A percentile compares a stretch with the other conserved stretches of the same genome.
phyloP scores from a whole-genome alignment of 495 filamentous ascomycete genomes.

The Trypethelium eluteriae region DNA sequence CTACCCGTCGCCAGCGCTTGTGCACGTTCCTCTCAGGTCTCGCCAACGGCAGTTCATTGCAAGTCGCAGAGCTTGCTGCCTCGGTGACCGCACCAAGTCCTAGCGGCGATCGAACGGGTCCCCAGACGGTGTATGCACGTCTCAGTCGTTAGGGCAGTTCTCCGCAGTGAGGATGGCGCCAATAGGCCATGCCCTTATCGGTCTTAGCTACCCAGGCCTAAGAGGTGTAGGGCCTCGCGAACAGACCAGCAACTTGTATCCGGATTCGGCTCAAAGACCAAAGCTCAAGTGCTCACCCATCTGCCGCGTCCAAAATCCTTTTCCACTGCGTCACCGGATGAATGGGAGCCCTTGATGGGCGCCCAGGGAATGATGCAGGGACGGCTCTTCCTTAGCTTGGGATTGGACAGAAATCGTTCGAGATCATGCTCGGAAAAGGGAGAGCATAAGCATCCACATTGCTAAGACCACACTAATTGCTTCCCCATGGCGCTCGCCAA shows the following conservation, averaged over 20 bases:
- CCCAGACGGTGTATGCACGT: neutral
- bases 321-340: slow-evolving; percentile 5
- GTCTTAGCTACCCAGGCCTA: neutral
- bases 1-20: no score
- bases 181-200: neutral
- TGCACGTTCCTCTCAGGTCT: no score
- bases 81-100: neutral
- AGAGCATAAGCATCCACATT: slow-evolving; percentile 6
- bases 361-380: neutral
- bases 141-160: neutral
- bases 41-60: no score
- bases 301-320: neutral
- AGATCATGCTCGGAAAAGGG: neutral
- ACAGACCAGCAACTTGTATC: neutral
- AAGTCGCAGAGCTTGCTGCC: neutral
- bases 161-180: neutral
- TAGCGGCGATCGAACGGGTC: slow-evolving; percentile 5
- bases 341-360: neutral
- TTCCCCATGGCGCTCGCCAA: neutral
- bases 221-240: neutral
- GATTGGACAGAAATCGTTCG: neutral
- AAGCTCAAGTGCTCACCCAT: neutral
- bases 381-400: neutral
- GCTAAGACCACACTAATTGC: neutral
- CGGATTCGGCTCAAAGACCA: neutral